Base-by-base conservation (phyloP, 495 filamentous ascomycete species). In the Cercophora scortea region DNA sequence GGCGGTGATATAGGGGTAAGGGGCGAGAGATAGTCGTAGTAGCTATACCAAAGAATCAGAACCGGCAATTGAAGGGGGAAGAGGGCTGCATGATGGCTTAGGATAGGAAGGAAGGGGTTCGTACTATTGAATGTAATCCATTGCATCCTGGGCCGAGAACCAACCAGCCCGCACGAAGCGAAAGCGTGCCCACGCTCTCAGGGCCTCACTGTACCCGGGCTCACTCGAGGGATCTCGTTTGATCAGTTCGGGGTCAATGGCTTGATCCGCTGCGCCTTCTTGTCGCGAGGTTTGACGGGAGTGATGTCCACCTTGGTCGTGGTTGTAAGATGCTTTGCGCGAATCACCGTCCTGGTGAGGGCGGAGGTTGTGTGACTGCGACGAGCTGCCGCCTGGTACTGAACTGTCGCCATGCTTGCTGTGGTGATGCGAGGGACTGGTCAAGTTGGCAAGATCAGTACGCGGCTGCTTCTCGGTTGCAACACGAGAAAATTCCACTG, bases 111-210 rank as follows among this genome's bases (percentile, higher is more conserved):
- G 19, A 8, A 10, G 19, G 9, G n/a, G n/a, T 33, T 60, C 80
- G 60, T 77, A 93, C 85, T 96, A 97, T 62, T 87, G 83, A 57
- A 98, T 87, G 63, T 96, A 98, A 32, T 81, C 83, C 64, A 97
- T 89, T 1, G 87, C 91, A 66, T 98, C 93, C 57, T 84, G 81
- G 2, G 92, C 89, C 0, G 90, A 95, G 60, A 98, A 91, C 93
- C 93, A 98, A 17, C 93, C 93, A 8, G 89, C 90, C 47, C 89
- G 85, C 16, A 97, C 92, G 66, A 97, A 96, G 50, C 90, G 82
- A 60, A 94, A 84, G 57, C 88, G 79, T 9, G 86, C 84, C 93
- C 93, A 98, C 9, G 88, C 87, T 58, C 83, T 85, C 49, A 96
- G 64, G 6, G 89, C 89, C 54, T 88, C 83, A 35, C 72, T 65